Evolutionary conservation across 169 alveolate genomes (phyloP), one percentile per base, ranked within the genome.

Genomic region (Theileria parva): DNA sequence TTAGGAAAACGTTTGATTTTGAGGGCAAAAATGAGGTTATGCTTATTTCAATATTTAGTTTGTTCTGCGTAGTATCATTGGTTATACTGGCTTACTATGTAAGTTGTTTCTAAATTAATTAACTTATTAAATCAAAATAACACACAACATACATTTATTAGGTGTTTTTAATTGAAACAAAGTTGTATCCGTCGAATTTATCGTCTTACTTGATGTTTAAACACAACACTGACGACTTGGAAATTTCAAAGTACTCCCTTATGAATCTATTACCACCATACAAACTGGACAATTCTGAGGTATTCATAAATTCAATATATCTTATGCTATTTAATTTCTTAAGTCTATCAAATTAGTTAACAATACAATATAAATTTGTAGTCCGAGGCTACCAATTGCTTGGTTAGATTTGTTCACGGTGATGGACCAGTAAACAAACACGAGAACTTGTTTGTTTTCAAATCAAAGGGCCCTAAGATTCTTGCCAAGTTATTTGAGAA

Each of bases 381-480:
- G 77, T 11, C 32, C 23, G 25, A 50, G 44, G 79, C 69, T 50
- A 66, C 77, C 63, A 61, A 86, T 80, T 70, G 23, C 71, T 53
- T 90, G 63, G 80, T 50, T 19, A 23, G 21, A 27, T 44, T 71
- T 53, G 27, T 81, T 19, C 69, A 53, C 55, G 95, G 93, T 37
- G 87, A 91, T 6, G 79, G 91, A 21, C 83, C 91, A 34, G 92
- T 92, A 19, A 92, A 89, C 79, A 91, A 92, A 32, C 96, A 93
- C 65, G 95, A 93, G 69, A 93, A 92, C 76, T 73, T 93, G 12
- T 93, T 93, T 77, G 74, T 79, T 66, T 81, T 91, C 77, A 88
- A 92, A 93, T 92, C 95, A 6, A 86, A 91, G 60, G 96, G 96
- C 0, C 96, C 96, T 23, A 34, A 27, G 21, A 80, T 74, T 21